These are phyloP conservation scores for Metrosideros polymorpha DNA, from an alignment of 441 rosid genomes.

Conservation along the genomic window DNA sequence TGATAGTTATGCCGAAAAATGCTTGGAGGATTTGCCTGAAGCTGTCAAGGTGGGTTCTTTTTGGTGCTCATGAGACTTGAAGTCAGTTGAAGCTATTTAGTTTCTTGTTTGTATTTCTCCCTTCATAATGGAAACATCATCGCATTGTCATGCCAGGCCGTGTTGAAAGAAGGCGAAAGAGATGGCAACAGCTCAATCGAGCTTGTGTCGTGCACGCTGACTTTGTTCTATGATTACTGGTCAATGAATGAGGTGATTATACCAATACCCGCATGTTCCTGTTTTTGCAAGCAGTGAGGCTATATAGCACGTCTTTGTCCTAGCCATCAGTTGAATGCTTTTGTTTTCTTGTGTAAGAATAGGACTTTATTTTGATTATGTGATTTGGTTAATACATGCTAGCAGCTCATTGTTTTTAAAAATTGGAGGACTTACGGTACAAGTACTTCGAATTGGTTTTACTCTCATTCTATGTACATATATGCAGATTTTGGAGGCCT, in stretches of 20 bases:
- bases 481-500: constrained; percentile 69
- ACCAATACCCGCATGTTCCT: not conserved
- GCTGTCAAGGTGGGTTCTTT: constrained; percentile 63
- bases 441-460: not conserved
- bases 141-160: constrained; percentile 31
- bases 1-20: constrained; percentile 42
- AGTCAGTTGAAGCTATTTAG: not conserved
- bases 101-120: not conserved
- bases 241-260: constrained; percentile 77
- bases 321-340: not conserved
- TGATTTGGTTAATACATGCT: not conserved
- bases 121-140: not conserved
- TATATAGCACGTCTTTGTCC: not conserved
- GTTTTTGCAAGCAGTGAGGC: not conserved
- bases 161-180: constrained; percentile 32
- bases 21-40: constrained; percentile 57
- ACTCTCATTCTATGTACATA: not conserved
- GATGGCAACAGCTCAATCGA: constrained; percentile 32
- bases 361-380: not conserved
- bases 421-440: not conserved
- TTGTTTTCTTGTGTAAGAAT: not conserved
- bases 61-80: not conserved
- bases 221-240: constrained; percentile 83
- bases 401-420: not conserved
- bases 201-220: constrained; percentile 77